These are phyloP conservation scores for Acarospora socialis DNA, from an alignment of 2,329 filamentous ascomycete genomes.

Conservation along the genomic window DNA sequence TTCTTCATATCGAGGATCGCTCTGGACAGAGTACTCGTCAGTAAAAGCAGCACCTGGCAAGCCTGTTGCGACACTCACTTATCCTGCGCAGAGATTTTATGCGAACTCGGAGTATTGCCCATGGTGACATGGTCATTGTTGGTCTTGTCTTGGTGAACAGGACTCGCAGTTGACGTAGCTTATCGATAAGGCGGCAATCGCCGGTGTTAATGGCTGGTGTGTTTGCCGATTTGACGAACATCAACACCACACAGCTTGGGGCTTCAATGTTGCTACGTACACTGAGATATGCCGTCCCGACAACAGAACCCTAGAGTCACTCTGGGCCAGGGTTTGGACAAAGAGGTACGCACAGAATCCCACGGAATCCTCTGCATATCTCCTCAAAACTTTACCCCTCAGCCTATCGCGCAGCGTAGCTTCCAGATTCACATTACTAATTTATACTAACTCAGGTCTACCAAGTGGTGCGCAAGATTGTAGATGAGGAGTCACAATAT, in stretches of 20 bases:
- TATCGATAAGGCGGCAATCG: too few species aligned
- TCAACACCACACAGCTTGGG: not conserved
- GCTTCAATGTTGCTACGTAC: conserved; percentile 8
- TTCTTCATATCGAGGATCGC: conserved; percentile 96
- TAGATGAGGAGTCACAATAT: conserved; percentile 46
- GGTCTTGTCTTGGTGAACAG: too few species aligned
- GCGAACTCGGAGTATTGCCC: conserved; percentile 50
- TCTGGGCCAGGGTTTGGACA: conserved; percentile 45
- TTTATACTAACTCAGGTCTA: conserved; percentile 41
- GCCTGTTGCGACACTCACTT: conserved; percentile 44
- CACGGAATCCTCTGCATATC: too few species aligned
- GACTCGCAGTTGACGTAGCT: too few species aligned
- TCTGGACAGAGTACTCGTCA: conserved; percentile 33
- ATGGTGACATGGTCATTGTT: conserved; percentile 30
- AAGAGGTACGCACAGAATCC: conserved; percentile 41
- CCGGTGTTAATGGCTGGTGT: too few species aligned
- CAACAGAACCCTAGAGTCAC: conserved; percentile 31
- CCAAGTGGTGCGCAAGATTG: conserved; percentile 61
- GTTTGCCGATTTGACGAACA: too few species aligned
- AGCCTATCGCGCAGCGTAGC: too few species aligned
- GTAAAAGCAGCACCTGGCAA: not conserved
- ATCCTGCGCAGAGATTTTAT: conserved; percentile 66
- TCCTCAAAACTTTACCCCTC: too few species aligned
- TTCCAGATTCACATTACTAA: conserved; percentile 9
- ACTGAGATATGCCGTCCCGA: conserved; percentile 23